Percentiles rank a stretch among this genome's conserved stretches.
Conservation (phyloP, 768 basidiomycete genomes). For the Fomitopsis pulvina region DNA sequence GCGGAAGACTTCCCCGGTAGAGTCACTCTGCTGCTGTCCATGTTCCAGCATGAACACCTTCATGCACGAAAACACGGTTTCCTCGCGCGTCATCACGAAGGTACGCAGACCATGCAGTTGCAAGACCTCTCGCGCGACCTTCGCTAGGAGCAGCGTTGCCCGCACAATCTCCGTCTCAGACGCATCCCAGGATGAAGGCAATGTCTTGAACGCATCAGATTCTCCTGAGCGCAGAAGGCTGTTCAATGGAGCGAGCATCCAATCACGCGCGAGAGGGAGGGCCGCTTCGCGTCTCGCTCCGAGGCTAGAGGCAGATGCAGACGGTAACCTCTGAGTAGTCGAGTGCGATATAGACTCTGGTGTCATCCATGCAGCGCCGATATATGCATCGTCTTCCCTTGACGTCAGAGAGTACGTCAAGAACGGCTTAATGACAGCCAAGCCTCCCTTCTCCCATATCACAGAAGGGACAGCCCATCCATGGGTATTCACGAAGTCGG, state of each 20-base stretch:
- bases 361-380: slow-evolving; percentile 46
- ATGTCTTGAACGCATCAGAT: slow-evolving; percentile 57
- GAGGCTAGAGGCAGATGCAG: slow-evolving; percentile 5
- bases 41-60: slow-evolving; percentile 96
- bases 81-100: slow-evolving; percentile 44
- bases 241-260: slow-evolving; percentile 64
- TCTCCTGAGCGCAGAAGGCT: slow-evolving; percentile 78
- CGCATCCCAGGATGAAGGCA: slow-evolving; percentile 69
- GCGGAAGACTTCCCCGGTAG: slow-evolving; percentile 68
- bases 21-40: slow-evolving; percentile 40
- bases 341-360: slow-evolving; percentile 49
- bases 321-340: slow-evolving; percentile 47
- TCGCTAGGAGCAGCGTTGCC: slow-evolving; percentile 57
- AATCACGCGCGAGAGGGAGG: slow-evolving; percentile 54
- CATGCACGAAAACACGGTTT: slow-evolving; percentile 75
- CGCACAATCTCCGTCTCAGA: slow-evolving; percentile 76
- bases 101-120: slow-evolving; percentile 31
- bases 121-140: slow-evolving; percentile 41
- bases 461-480: slow-evolving; percentile 30
- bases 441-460: slow-evolving; percentile 47
- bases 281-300: slow-evolving; percentile 10
- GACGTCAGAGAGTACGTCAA: slow-evolving; percentile 42
- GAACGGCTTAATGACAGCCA: slow-evolving; percentile 54
- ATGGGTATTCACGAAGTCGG: slow-evolving; percentile 33
- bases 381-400: slow-evolving; percentile 26